Base-by-base conservation (phyloP, 768 basidiomycete genomes). In the Suillus brevipes region DNA sequence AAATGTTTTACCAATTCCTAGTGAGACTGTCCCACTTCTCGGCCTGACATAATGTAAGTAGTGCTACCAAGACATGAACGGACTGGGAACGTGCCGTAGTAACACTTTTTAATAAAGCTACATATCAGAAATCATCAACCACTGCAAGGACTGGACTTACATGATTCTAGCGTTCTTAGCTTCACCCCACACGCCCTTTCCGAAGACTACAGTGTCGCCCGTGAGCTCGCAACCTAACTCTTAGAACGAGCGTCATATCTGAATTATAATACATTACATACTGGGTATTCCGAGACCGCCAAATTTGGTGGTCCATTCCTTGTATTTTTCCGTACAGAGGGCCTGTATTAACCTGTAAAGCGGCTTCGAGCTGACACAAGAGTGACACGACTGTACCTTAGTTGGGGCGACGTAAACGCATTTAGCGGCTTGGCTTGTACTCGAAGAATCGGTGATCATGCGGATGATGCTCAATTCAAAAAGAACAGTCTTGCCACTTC, bases 21-120 rank as follows among this genome's bases (percentile, higher is more conserved):
- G 96, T 98, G 63, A 99, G 77, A 58, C 92, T 91, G 69, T 99
- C 97, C 91, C 94, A 96, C 77, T 99, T 99, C 78, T 99, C 97
- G 2, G 92, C 93, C 91, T 95, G 69, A 57, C 28, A 65, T 60
- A 28, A 58, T 23, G 43, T 66, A 61, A 61, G 61, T 25, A 47
- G 5, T 23, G 20, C 42, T 53, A 23, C 9, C 45, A 42, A 31
- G 20, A 56, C n/a, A 61, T 23, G 36, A 43, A 34, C 6, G 16
- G 6, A 18, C 45, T 18, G 8, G 28, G 31, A 59, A 57, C 80
- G 77, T 73, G 92, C 93, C 57, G 94, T 95, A 25, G 93, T 92
- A 56, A 95, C 85, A 63, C 90, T 92, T 66, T 63, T 38, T 16
- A 43, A 64, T 13, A 14, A 14, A 2, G 13, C 57, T 38, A 38